Percentiles rank a stretch among this genome's conserved stretches.
Conservation (phyloP, 257 asterid species). For the Ligustrum vulgare region DNA sequence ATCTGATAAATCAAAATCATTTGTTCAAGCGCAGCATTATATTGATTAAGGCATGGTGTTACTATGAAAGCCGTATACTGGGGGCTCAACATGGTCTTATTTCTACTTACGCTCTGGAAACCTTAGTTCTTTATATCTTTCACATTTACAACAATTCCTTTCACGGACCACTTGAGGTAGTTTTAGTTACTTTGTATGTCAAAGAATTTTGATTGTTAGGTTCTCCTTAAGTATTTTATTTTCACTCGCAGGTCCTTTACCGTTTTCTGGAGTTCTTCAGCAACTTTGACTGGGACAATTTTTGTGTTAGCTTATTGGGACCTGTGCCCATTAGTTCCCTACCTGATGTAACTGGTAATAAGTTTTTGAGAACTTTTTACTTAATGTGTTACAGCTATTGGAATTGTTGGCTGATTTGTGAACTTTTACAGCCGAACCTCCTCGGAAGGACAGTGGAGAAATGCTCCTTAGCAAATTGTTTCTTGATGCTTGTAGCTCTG, state of each 20-base stretch:
- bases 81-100: slow-evolving; percentile 98
- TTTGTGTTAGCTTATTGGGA: slow-evolving; percentile 95
- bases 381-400: slow-evolving; percentile 2
- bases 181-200: slow-evolving; percentile 12
- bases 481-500: slow-evolving; percentile 90
- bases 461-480: slow-evolving; percentile 89
- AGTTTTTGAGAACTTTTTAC: slow-evolving; percentile 10
- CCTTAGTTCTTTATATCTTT: slow-evolving; percentile 87
- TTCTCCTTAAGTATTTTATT: slow-evolving; percentile 32
- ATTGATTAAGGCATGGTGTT: slow-evolving; percentile 96
- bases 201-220: slow-evolving; percentile 15
- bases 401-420: slow-evolving; percentile 5
- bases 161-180: slow-evolving; percentile 94
- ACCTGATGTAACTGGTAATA: slow-evolving; percentile 83
- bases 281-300: slow-evolving; percentile 93
- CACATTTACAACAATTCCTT: slow-evolving; percentile 86
- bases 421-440: slow-evolving; percentile 68
- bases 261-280: slow-evolving; percentile 93
- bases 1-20: slow-evolving; percentile 74
- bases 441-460: slow-evolving; percentile 85
- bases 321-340: slow-evolving; percentile 83
- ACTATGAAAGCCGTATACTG: slow-evolving; percentile 91
- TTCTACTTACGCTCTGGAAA: slow-evolving; percentile 95
- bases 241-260: slow-evolving; percentile 70
- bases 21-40: slow-evolving; percentile 92